Conservation (phyloP, 164 flowering plant genomes). For the Berberis vulgaris region DNA sequence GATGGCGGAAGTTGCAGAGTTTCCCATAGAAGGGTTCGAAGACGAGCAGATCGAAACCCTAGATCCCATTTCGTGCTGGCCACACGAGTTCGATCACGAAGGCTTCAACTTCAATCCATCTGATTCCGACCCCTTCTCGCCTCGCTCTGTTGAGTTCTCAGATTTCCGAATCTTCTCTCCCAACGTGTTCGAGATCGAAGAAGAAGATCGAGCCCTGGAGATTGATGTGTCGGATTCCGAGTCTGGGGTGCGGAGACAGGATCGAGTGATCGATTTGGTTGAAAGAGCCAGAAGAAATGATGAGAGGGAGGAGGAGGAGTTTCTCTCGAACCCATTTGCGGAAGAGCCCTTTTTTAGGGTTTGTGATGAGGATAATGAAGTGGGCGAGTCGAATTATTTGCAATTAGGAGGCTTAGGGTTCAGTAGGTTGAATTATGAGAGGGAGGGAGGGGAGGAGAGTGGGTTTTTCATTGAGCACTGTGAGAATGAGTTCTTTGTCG, state of each 20-base stretch:
- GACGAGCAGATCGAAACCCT: conserved; percentile 7
- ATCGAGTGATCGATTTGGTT: conserved; percentile 39
- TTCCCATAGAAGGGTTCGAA: background rate
- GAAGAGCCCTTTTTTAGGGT: conserved; percentile 34
- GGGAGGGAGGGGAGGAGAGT: conserved; percentile 2
- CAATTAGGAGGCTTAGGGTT: conserved; percentile 25
- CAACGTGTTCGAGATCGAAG: background rate
- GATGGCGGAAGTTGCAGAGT: background rate
- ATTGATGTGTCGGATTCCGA: conserved; percentile 20
- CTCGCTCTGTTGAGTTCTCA: conserved; percentile 2
- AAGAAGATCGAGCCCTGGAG: background rate
- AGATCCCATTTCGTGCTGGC: conserved; percentile 8
- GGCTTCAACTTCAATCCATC: conserved; percentile 8
- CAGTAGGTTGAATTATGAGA: conserved; percentile 24
- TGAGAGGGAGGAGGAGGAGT: background rate
- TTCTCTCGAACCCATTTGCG: conserved; percentile 5
- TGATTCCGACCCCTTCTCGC: conserved; percentile 10
- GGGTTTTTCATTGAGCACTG: conserved; percentile 28
- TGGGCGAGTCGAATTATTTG: conserved; percentile 19
- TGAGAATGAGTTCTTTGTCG: conserved; percentile 31
- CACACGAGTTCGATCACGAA: conserved; percentile 8
- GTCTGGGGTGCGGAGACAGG: conserved; percentile 11
- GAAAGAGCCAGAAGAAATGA: conserved; percentile 31
- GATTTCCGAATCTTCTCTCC: conserved; percentile 1
- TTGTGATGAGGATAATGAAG: conserved; percentile 26